Evolutionary conservation across 2,329 filamentous ascomycete genomes (phyloP), one percentile per base, ranked within the genome.

Genomic region (Pseudohalonectria lignicola): DNA sequence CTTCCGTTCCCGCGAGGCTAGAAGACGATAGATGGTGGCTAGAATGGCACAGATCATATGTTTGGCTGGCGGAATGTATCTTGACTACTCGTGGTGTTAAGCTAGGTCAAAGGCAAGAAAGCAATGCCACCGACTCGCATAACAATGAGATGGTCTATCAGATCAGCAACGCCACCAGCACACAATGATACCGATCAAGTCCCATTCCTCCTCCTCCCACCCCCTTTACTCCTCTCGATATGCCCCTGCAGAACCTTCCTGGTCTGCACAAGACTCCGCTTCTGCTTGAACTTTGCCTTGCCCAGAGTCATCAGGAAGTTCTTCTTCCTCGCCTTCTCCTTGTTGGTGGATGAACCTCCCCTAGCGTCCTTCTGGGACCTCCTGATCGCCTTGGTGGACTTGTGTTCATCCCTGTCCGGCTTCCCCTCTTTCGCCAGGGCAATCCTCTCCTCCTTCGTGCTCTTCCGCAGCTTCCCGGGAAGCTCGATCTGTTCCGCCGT

Each of bases 261-360:
- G 46, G 86, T 87, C 62, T 95, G 82, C 11, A 85, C 76, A 60
- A 98, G 65, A 74, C 86, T 94, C 53, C 88, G 75, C 79, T 95
- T 95, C 54, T 92, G 82, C 71, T 96, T 98, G 48, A 74, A 76
- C 71, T 92, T 93, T 10, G 92, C 92, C 69, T 98, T 96, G 42
- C 90, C 86, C 43, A 98, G 64, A 29, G 90, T 96, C 92, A 98
- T 98, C 52, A 98, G 58, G 63, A 98, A 94, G 61, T 98, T 98
- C 83, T 98, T 98, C 73, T 86, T 86, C 49, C 90, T 71, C 31
- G 84, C 78, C 76, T 98, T 98, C 69, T 98, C 92, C 66, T 84
- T 85, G 64, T 98, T 98, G 47, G 90, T 96, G 28, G 86, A 88
- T 57, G 85, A 94, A 78, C 96, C 96, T 53, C 92, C 92, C 62